These are phyloP conservation scores for Astragalus glycyphyllos DNA, from an alignment of 306 rosid genomes.

Conservation along the genomic window DNA sequence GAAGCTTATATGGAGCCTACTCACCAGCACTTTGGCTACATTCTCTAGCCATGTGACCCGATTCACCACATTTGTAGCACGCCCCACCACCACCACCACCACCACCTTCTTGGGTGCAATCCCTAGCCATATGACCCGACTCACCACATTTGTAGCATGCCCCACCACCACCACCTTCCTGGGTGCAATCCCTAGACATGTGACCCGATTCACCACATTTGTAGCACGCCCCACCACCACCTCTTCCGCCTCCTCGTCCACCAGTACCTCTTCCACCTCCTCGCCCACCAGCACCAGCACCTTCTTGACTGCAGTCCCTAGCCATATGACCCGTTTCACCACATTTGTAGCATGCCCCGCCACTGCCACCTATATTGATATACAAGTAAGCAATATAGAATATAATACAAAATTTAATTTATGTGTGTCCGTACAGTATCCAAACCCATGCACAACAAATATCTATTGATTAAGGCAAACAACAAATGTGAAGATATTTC, in stretches of 20 bases:
- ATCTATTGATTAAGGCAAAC: background rate
- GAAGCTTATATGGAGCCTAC: background rate
- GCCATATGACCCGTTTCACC: too few species aligned
- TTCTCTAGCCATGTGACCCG: background rate
- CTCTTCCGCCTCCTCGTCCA: background rate
- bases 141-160: background rate
- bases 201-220: conserved; percentile 15
- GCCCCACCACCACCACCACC: background rate
- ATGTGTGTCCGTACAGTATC: background rate
- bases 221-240: conserved; percentile 4
- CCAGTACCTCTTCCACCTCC: conserved; percentile 20
- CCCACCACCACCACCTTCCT: background rate
- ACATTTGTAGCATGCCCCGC: too few species aligned
- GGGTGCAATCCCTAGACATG: conserved; percentile 19
- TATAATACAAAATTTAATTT: background rate
- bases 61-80: background rate
- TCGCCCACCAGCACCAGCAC: conserved; percentile 4
- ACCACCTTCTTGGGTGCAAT: background rate
- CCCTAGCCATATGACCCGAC: background rate
- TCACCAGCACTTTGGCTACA: background rate
- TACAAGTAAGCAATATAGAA: conserved; percentile 15
- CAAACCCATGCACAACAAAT: background rate
- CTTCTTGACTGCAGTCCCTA: background rate
- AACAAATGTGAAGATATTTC: background rate
- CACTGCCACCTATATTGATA: background rate